Evolutionary conservation across 768 basidiomycete genomes (phyloP).

Genomic region (Phaeolepiota aurea): DNA sequence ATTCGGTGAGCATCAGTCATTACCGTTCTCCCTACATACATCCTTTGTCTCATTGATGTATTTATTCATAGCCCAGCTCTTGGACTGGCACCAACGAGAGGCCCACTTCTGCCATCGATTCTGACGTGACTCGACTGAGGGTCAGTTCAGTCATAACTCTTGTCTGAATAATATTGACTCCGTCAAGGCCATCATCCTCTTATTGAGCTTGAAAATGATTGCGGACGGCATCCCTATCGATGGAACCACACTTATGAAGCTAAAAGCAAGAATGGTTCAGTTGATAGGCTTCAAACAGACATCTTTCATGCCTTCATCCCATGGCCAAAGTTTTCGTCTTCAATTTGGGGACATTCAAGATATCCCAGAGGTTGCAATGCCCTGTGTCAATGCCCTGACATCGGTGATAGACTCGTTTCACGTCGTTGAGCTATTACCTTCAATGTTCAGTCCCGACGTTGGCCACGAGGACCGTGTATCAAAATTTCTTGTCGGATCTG

Average conservation of each 20-base stretch:
- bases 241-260: conserved; percentile 40
- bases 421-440: conserved; percentile 35
- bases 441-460: conserved; percentile 28
- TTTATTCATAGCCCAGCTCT: no score
- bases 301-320: conserved; percentile 32
- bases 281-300: conserved; percentile 50
- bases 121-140: no score
- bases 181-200: conserved; percentile 47
- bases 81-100: no score
- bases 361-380: conserved; percentile 33
- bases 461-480: conserved; percentile 33
- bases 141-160: no score
- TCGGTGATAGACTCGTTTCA: conserved; percentile 53
- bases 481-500: conserved; percentile 47
- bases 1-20: no score
- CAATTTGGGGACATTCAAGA: conserved; percentile 39
- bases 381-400: conserved; percentile 53
- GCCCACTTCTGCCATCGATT: no score
- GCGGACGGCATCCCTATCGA: conserved; percentile 53
- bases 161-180: no score
- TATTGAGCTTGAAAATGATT: conserved; percentile 59
- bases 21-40: no score
- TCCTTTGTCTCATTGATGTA: no score
- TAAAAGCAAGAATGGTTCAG: conserved; percentile 48
- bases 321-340: conserved; percentile 43